phyloP scores from a whole-genome alignment of 768 basidiomycete species.

The Kwoniella dejecticola region DNA sequence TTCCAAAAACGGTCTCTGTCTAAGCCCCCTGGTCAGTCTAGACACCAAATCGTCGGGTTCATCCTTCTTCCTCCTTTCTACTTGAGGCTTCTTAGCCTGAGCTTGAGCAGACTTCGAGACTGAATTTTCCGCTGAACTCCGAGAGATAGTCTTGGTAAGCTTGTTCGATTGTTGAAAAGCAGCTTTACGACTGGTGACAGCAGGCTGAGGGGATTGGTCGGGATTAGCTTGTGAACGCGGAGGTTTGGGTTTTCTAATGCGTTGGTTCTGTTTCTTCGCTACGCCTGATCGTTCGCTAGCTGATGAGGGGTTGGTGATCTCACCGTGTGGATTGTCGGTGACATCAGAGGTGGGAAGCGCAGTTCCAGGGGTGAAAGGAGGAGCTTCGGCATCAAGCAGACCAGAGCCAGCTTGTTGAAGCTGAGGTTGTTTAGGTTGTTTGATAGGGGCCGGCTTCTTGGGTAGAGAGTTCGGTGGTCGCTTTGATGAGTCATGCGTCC shows the following conservation, averaged over 20 bases:
- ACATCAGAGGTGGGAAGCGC: slow-evolving; percentile 2
- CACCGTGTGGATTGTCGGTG: neutral
- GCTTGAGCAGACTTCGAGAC: neutral
- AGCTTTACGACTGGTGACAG: slow-evolving; percentile 31
- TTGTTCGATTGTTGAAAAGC: slow-evolving; percentile 41
- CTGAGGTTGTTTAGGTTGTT: slow-evolving; percentile 13
- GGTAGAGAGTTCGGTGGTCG: too few relatives aligned
- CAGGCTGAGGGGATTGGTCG: neutral
- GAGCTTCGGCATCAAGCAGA: slow-evolving; percentile 12
- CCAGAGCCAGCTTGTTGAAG: slow-evolving; percentile 5
- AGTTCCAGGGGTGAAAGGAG: slow-evolving; percentile 17
- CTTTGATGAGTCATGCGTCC: too few relatives aligned
- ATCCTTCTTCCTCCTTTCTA: slow-evolving; percentile 28
- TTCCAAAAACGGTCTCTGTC: slow-evolving; percentile 44
- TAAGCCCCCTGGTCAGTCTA: slow-evolving; percentile 43
- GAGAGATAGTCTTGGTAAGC: slow-evolving; percentile 22
- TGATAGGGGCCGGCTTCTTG: neutral
- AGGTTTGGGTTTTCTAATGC: neutral
- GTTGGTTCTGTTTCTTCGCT: slow-evolving; percentile 6
- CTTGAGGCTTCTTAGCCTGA: neutral
- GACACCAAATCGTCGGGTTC: slow-evolving; percentile 50
- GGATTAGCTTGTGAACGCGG: neutral
- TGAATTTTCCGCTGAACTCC: slow-evolving; percentile 6
- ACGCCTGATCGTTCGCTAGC: neutral
- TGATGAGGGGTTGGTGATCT: neutral